Evolutionary conservation across 106 monocot species (phyloP).

Genomic region (Gastrodia elata): DNA sequence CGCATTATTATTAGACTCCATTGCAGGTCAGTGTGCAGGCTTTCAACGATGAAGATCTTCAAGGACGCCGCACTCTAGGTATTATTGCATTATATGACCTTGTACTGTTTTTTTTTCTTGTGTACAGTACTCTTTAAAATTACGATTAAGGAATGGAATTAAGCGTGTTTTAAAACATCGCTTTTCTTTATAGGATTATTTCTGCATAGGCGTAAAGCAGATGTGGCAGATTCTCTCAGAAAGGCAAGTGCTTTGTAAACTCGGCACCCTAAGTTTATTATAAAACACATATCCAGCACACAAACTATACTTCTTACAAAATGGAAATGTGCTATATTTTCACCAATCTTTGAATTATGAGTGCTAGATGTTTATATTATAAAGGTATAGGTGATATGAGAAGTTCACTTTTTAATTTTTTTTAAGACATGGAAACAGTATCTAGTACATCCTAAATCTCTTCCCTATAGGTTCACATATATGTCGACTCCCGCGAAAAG

Average conservation of each 20-base stretch:
- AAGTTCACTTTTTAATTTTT: too few species aligned
- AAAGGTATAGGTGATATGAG: too few species aligned
- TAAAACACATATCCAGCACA: too few species aligned
- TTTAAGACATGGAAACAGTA: background rate
- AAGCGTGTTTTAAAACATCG: background rate
- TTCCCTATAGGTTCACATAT: slow-evolving; percentile 65
- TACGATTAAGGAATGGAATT: background rate
- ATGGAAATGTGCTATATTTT: too few species aligned
- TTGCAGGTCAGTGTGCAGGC: slow-evolving; percentile 92
- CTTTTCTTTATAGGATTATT: slow-evolving; percentile 62
- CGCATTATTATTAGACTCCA: background rate
- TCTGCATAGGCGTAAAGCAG: slow-evolving; percentile 93
- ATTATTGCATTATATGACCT: slow-evolving; percentile 21
- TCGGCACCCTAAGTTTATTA: too few species aligned
- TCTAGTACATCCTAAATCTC: background rate
- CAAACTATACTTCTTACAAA: too few species aligned
- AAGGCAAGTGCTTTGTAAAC: too few species aligned
- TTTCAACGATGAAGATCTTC: slow-evolving; percentile 97
- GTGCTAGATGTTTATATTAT: too few species aligned
- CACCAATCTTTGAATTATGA: too few species aligned
- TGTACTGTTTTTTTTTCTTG: background rate
- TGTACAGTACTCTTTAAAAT: background rate
- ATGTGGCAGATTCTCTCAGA: slow-evolving; percentile 51
- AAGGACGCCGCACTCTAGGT: slow-evolving; percentile 94
- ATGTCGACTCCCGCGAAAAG: slow-evolving; percentile 86